Conservation (phyloP, 2,329 filamentous ascomycete genomes). For the Fusarium xyrophilum region DNA sequence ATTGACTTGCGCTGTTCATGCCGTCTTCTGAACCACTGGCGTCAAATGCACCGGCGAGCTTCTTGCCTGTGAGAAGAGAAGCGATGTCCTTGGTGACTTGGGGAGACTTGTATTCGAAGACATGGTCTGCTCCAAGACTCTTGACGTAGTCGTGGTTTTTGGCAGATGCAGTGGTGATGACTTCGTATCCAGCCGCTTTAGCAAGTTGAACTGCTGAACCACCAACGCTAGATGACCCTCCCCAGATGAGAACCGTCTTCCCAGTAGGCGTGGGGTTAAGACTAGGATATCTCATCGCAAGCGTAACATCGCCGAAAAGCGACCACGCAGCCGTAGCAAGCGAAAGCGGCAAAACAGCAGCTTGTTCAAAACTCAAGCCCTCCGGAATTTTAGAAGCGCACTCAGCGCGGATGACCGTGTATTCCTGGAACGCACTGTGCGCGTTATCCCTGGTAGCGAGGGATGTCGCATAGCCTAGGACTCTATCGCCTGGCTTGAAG, state of each 20-base stretch:
- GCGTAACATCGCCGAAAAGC: conserved; percentile 30
- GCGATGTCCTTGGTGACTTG: conserved; percentile 30
- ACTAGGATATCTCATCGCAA: conserved; percentile 15
- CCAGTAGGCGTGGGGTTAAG: not conserved
- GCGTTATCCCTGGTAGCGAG: conserved; percentile 41
- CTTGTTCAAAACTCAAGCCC: conserved; percentile 25
- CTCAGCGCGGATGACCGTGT: conserved; percentile 17
- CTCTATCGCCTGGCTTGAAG: conserved; percentile 35
- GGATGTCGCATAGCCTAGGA: conserved; percentile 41
- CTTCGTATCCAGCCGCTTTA: conserved; percentile 52
- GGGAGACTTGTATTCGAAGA: conserved; percentile 53
- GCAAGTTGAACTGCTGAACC: conserved; percentile 56
- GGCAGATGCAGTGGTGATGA: conserved; percentile 52
- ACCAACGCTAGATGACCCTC: conserved; percentile 57
- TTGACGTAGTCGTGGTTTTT: conserved; percentile 54
- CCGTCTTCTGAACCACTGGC: conserved; percentile 15
- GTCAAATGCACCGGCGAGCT: conserved; percentile 12
- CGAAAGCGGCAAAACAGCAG: conserved; percentile 34
- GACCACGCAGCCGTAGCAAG: conserved; percentile 32
- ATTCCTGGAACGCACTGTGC: conserved; percentile 29
- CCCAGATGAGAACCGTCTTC: conserved; percentile 48
- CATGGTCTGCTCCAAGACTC: conserved; percentile 51
- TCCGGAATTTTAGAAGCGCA: conserved; percentile 31
- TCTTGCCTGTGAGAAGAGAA: not conserved
- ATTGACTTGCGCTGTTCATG: not conserved